A percentile compares a stretch with the other conserved stretches of the same genome.
These are phyloP conservation scores for Neocucurbitaria cava DNA, from an alignment of 2,329 filamentous ascomycete genomes.

Conservation along the genomic window DNA sequence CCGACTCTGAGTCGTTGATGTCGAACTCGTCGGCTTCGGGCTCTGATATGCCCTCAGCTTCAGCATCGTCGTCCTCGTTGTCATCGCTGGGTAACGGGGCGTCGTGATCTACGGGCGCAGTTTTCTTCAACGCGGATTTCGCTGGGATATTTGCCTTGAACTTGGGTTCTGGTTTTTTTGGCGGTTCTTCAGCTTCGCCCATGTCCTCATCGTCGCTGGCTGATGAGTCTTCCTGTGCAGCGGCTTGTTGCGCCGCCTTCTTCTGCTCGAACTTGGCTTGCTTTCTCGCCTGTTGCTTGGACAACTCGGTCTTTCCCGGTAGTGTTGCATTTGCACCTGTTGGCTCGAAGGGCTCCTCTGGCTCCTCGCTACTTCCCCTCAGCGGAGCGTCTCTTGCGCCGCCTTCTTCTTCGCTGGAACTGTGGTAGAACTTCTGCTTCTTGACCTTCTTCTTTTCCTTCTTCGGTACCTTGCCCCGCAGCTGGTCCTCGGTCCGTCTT, in stretches of 20 bases:
- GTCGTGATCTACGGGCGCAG: conserved; percentile 36
- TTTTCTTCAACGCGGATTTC: conserved; percentile 35
- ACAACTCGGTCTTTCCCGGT: conserved; percentile 11
- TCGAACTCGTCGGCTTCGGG: conserved; percentile 45
- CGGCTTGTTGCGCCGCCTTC: conserved; percentile 18
- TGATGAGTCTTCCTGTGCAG: conserved; percentile 16
- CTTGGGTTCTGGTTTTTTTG: conserved; percentile 28
- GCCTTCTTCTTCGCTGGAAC: conserved; percentile 63
- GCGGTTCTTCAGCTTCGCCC: background rate
- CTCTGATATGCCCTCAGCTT: conserved; percentile 32
- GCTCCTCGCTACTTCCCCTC: conserved; percentile 19
- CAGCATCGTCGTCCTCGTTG: conserved; percentile 13
- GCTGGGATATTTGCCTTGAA: conserved; percentile 25
- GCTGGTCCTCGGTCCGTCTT: conserved; percentile 66
- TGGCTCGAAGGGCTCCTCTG: conserved; percentile 37
- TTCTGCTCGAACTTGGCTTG: conserved; percentile 23
- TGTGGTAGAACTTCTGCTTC: conserved; percentile 70
- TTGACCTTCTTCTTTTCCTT: conserved; percentile 65
- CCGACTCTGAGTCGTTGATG: conserved; percentile 39
- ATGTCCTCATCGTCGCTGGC: conserved; percentile 14
- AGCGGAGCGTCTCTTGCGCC: conserved; percentile 40
- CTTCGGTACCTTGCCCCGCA: conserved; percentile 61
- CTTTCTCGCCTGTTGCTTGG: conserved; percentile 25
- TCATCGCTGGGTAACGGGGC: conserved; percentile 35
- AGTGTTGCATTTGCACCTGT: conserved; percentile 32